Base-by-base conservation (phyloP, 805 yeast genomes). In the Wickerhamomyces chambardii region DNA sequence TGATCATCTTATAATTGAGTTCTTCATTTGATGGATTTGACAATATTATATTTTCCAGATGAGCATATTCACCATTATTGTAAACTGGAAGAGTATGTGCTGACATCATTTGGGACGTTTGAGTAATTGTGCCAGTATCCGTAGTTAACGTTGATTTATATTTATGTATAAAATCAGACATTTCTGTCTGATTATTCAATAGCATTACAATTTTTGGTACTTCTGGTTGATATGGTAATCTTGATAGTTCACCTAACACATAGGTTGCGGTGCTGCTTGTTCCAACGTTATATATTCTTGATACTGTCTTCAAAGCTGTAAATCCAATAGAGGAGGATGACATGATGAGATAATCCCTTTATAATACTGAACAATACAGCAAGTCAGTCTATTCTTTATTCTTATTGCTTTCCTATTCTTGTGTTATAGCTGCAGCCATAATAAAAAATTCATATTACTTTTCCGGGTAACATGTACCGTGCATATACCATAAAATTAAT, bases 1-100 rank as follows among this genome's bases (percentile, higher is more conserved):
- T 89, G 81, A 6, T 46, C 38, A 4, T 59, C 51, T 0, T 84
- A 70, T 37, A 73, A 72, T 41, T n/a, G n/a, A n/a, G n/a, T n/a
- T n/a, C n/a, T n/a, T n/a, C n/a, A n/a, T 70, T 67, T 0, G 81
- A 66, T 49, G 78, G 80, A 8, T 85, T 82, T 15, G 84, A 58
- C 5, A 85, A 66, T 1, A 86, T 63, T 37, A 86, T 46, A 45
- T 77, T 67, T 2, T 61, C 57, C 19, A 78, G 69, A 1, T 45
- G 36, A 2, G 58, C 54, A n/a, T 41, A 18, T 17, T 47, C 46
- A 16, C 56, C 60, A 14, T 56, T 39, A 35, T 61, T 49, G 29
- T 47, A 46, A 7, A 44, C 43, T 14, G 63, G 53, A 33, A 64
- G 44, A 16, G 46, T 39, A 46, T 48, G 46, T 4, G 61, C 46